Conservation (phyloP, 257 asterid genomes). For the Ballota nigra region DNA sequence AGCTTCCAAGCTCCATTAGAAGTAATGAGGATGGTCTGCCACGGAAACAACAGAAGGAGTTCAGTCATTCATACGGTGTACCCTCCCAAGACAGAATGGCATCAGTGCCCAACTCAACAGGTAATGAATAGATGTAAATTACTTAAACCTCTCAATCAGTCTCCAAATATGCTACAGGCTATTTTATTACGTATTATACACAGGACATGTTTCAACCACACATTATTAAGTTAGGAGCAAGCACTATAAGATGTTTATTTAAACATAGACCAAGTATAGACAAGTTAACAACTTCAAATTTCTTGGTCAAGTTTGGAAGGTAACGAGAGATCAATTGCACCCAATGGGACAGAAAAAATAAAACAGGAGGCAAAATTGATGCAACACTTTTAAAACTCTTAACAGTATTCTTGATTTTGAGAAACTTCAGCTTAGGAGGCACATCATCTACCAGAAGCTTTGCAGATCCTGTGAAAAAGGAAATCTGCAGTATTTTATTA, state of each 20-base stretch:
- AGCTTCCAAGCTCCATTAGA: slow-evolving; percentile 99
- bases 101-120: background rate
- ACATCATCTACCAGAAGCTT: background rate
- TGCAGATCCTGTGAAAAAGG: background rate
- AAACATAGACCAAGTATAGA: background rate
- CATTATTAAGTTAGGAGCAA: slow-evolving; percentile 4
- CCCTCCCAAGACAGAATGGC: background rate
- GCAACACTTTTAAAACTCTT: background rate
- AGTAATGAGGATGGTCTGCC: slow-evolving; percentile 83
- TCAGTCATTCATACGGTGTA: slow-evolving; percentile 22
- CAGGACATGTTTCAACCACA: slow-evolving; percentile 2
- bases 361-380: slow-evolving; percentile 7
- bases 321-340: background rate
- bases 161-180: background rate
- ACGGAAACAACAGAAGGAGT: slow-evolving; percentile 13
- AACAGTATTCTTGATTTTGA: background rate
- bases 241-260: background rate
- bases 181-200: background rate
- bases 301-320: background rate
- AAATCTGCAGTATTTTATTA: background rate
- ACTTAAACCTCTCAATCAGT: slow-evolving; percentile 10
- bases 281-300: background rate
- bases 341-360: background rate
- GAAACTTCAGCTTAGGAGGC: background rate
- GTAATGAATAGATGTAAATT: background rate